Conservation (phyloP, 2,329 filamentous ascomycete species). For the Beauveria scarabaeidicola region DNA sequence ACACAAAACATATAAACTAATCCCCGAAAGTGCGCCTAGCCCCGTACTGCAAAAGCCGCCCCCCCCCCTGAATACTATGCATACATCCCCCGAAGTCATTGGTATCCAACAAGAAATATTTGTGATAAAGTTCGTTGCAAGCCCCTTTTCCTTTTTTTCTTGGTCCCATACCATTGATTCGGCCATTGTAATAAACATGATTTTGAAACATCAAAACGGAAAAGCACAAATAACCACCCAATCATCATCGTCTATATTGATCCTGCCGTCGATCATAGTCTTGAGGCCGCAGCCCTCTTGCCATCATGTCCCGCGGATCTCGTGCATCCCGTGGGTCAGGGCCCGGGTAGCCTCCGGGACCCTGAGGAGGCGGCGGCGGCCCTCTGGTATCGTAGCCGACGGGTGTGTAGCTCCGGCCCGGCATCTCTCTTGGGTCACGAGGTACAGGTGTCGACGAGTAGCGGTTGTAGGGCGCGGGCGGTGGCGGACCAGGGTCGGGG, state of each 20-base stretch:
- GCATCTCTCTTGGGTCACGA: conserved; percentile 33
- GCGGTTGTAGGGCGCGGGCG: conserved; percentile 32
- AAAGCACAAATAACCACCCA: not conserved
- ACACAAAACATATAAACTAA: not conserved
- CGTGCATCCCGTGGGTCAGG: conserved; percentile 22
- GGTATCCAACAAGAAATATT: conserved; percentile 5
- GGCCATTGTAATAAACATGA: not conserved
- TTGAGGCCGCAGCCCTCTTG: conserved; percentile 35
- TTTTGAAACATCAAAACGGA: not conserved
- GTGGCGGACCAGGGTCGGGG: conserved; percentile 32
- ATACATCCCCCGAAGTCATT: not conserved
- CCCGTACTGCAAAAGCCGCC: not conserved
- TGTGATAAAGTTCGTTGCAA: not conserved
- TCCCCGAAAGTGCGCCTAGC: not conserved
- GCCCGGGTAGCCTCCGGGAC: conserved; percentile 15
- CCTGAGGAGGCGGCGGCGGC: conserved; percentile 19
- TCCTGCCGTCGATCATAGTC: conserved; percentile 38
- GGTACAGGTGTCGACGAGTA: conserved; percentile 36
- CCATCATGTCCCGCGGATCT: conserved; percentile 34
- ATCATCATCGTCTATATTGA: conserved; percentile 33
- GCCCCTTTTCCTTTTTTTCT: not conserved
- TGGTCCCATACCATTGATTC: not conserved
- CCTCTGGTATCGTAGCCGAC: conserved; percentile 34
- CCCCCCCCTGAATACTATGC: not conserved
- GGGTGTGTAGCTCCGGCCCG: conserved; percentile 38